Base-by-base conservation (phyloP, 306 rosid species). In the Notholithocarpus densiflorus region DNA sequence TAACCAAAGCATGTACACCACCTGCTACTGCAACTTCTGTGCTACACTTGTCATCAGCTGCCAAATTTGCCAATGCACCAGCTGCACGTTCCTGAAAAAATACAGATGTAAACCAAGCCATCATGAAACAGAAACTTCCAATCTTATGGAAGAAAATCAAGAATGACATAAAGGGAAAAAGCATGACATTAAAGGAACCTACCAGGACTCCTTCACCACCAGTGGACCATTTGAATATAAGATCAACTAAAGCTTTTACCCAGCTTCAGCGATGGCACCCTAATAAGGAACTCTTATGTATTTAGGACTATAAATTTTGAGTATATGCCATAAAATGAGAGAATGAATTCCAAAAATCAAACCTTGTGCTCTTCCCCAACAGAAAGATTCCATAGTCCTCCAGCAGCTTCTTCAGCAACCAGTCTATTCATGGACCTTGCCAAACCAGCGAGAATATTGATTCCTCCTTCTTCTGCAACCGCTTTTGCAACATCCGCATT, bases 341-440 rank as follows among this genome's bases (percentile, higher is more conserved):
- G 60, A 51, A 56, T 21, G 52, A 57, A 81, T 48, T 56, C 72
- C 79, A 83, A 40, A 73, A 75, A 74, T 73, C 79, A 81, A 83
- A 96, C 99, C 92, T 96, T 96, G 83, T 96, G 99, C 79, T 96
- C 99, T 82, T 96, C 99, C 72, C 99, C 99, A 81, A 96, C 99
- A 71, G 99, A 96, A 75, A 96, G 99, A 85, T 96, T 96, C 99
- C 99, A 96, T 74, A 96, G 80, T 75, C 99, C 98, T 73, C 99
- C 99, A 79, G 99, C 99, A 87, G 99, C 99, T 85, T 96, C 99
- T 89, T 96, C 99, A 24, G 97, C 99, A 59, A 96, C 99, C 68
- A 96, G 86, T 82, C 94, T 91, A 89, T 93, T 96, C 91, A 88
- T 90, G 78, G 99, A 96, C 93, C 97, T 90, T 24, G 99, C 99